These are phyloP conservation scores for Didymella glomerata DNA, from an alignment of 2,329 filamentous ascomycete species.

Conservation along the genomic window DNA sequence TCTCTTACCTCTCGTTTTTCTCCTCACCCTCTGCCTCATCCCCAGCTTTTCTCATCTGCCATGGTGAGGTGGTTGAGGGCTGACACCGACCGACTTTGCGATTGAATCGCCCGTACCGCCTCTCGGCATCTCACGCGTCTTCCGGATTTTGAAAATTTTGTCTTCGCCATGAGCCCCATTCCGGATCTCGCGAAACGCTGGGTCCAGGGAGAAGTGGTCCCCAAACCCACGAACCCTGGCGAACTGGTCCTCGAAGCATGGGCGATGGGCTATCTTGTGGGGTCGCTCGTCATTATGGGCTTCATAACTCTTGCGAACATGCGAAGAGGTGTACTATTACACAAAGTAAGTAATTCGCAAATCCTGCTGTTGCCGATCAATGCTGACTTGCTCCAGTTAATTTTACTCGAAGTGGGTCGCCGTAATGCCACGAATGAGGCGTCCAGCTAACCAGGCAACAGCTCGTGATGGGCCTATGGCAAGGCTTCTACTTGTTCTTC, in stretches of 20 bases:
- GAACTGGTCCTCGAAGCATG: constrained; percentile 52
- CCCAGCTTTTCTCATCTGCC: constrained; percentile 22
- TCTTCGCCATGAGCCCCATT: constrained; percentile 31
- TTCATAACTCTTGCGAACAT: constrained; percentile 60
- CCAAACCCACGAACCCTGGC: constrained; percentile 43
- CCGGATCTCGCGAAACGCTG: constrained; percentile 22
- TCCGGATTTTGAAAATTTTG: constrained; percentile 27
- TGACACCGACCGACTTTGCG: constrained; percentile 23
- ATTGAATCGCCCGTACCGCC: constrained; percentile 34
- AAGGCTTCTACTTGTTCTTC: constrained; percentile 68
- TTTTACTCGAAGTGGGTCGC: constrained; percentile 56
- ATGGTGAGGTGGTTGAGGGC: constrained; percentile 31
- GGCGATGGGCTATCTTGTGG: constrained; percentile 53
- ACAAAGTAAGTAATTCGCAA: constrained; percentile 49
- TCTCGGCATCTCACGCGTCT: constrained; percentile 26
- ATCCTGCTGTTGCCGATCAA: constrained; percentile 1
- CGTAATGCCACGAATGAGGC: constrained; percentile 1
- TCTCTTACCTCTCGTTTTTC: constrained; percentile 14
- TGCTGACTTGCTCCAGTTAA: constrained; percentile 48
- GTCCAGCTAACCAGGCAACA: constrained; percentile 36
- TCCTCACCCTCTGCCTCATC: constrained; percentile 4
- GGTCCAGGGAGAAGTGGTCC: constrained; percentile 31
- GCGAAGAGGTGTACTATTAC: constrained; percentile 57
- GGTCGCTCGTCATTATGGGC: constrained; percentile 57
- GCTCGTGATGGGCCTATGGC: constrained; percentile 65